Conservation (phyloP, 768 basidiomycete genomes). For the Xanthoconium stramineum region DNA sequence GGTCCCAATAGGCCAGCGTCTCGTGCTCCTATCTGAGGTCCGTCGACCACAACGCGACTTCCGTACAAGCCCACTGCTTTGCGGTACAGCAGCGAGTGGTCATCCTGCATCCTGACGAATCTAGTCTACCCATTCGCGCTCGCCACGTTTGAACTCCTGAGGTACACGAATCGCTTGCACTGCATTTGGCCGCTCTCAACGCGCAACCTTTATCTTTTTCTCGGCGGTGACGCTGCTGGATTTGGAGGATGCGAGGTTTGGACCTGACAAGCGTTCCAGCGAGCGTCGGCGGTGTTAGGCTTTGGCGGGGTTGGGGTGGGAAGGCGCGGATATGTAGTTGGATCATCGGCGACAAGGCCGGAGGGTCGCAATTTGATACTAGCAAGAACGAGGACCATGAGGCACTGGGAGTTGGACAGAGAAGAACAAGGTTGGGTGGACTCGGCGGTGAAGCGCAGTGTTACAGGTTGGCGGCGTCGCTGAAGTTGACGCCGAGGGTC, state of each 20-base stretch:
- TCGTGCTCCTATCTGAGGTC: slow-evolving; percentile 37
- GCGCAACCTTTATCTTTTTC: slow-evolving; percentile 52
- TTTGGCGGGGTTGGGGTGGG: slow-evolving; percentile 19
- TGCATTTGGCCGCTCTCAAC: slow-evolving; percentile 46
- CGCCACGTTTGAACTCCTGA: slow-evolving; percentile 43
- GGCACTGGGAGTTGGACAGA: no score
- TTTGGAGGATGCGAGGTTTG: slow-evolving; percentile 41
- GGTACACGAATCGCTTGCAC: slow-evolving; percentile 42
- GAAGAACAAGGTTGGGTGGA: slow-evolving; percentile 27
- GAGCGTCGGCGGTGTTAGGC: slow-evolving; percentile 38
- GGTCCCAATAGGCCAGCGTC: slow-evolving; percentile 49
- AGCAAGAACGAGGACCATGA: background rate
- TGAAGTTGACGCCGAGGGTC: slow-evolving; percentile 38
- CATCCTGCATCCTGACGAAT: slow-evolving; percentile 55
- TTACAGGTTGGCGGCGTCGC: slow-evolving; percentile 39
- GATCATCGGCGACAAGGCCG: slow-evolving; percentile 12
- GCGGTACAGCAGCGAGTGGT: slow-evolving; percentile 48
- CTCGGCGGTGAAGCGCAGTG: slow-evolving; percentile 29
- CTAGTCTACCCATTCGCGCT: slow-evolving; percentile 45
- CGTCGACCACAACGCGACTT: no score
- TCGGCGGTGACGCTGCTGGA: slow-evolving; percentile 42
- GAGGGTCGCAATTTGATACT: slow-evolving; percentile 32
- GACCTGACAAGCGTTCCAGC: slow-evolving; percentile 27
- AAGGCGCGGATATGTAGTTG: background rate
- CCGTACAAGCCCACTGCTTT: slow-evolving; percentile 33